Percentiles rank a stretch among this genome's conserved stretches.
Evolutionary conservation across 2,329 filamentous ascomycete species (phyloP).

Genomic region (Aureobasidium sp.): DNA sequence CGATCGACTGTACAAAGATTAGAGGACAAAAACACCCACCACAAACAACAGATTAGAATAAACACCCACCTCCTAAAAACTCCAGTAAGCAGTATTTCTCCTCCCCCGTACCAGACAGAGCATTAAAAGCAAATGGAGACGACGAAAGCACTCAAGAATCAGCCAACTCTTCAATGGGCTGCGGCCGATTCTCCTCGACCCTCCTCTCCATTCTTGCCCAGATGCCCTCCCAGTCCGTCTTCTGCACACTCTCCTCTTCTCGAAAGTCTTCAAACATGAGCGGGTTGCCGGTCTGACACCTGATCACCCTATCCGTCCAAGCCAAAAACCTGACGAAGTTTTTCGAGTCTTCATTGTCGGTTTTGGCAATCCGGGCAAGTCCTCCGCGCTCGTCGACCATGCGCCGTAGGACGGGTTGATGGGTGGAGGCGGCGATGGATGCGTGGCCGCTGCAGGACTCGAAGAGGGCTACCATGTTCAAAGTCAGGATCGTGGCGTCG

Average conservation of each 20-base stretch:
- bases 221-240: constrained; percentile 6
- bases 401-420: background rate
- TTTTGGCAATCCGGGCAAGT: background rate
- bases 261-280: constrained; percentile 7
- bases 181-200: background rate
- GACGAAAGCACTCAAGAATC: background rate
- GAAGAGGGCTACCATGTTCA: constrained; percentile 9
- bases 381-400: constrained; percentile 8
- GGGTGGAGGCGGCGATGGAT: background rate
- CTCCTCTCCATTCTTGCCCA: constrained; percentile 8
- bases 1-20: background rate
- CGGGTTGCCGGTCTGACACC: background rate
- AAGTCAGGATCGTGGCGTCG: background rate
- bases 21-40: background rate
- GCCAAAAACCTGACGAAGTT: constrained; percentile 4
- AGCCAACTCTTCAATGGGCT: constrained; percentile 5
- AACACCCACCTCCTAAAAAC: too few species aligned
- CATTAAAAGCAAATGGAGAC: background rate
- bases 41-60: background rate
- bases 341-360: background rate
- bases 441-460: background rate
- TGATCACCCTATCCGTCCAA: constrained; percentile 5
- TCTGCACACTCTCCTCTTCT: background rate
- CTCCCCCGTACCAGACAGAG: too few species aligned
- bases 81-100: too few species aligned